phyloP scores from a whole-genome alignment of 441 rosid species.

The Adansonia madagascariensis region DNA sequence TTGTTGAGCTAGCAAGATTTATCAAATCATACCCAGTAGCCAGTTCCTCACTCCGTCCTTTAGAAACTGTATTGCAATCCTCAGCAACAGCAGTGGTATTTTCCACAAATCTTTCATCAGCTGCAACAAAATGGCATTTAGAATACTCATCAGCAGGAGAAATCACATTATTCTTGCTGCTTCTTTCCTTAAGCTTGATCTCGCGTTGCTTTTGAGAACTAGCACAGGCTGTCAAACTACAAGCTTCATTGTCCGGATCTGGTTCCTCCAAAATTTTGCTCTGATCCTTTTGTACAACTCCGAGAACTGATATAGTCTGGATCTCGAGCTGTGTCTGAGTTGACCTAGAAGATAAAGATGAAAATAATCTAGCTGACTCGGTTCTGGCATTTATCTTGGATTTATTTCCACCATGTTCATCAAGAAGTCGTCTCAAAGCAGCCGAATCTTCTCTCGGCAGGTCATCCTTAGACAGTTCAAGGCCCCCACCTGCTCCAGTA shows the following conservation, averaged over 20 bases:
- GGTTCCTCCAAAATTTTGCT: constrained; percentile 32
- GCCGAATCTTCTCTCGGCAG: constrained; percentile 36
- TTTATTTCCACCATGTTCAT: constrained; percentile 25
- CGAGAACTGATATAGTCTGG: constrained; percentile 30
- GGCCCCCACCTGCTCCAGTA: constrained; percentile 34
- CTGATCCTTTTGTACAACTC: constrained; percentile 40
- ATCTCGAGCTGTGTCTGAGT: constrained; percentile 42
- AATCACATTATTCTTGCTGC: constrained; percentile 31
- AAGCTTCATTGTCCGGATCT: constrained; percentile 26
- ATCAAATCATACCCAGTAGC: constrained; percentile 23
- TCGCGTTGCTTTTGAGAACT: constrained; percentile 36
- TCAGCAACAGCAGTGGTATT: constrained; percentile 17
- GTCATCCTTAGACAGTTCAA: constrained; percentile 26
- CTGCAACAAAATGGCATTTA: constrained; percentile 27
- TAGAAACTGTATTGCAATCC: constrained; percentile 35
- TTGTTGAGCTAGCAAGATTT: constrained; percentile 25
- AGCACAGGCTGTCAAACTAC: constrained; percentile 26
- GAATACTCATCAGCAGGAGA: constrained; percentile 28
- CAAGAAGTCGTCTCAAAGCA: constrained; percentile 29
- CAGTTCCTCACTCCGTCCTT: constrained; percentile 23
- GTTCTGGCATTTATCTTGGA: constrained; percentile 22
- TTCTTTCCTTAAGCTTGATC: constrained; percentile 33
- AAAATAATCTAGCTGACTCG: constrained; percentile 23
- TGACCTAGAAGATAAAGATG: constrained; percentile 24
- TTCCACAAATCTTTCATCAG: constrained; percentile 32